Percentiles rank a stretch among this genome's conserved stretches.
phyloP scores from a whole-genome alignment of 1,284 basidiomycete genomes.

The Ceratobasidium papillatum region DNA sequence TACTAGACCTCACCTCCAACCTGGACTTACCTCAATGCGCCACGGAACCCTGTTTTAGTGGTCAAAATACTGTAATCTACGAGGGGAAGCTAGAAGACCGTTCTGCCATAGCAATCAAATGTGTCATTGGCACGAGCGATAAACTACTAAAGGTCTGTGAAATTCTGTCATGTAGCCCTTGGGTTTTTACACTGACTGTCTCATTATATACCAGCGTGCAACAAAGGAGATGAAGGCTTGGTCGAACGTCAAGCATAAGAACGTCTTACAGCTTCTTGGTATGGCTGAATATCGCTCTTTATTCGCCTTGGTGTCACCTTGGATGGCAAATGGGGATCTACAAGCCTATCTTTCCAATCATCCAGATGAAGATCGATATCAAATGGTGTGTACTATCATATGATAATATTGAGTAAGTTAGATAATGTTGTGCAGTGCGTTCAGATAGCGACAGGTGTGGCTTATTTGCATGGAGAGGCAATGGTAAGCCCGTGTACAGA shows the following conservation, averaged over 20 bases:
- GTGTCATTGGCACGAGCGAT: neutral
- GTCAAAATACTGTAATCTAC: neutral
- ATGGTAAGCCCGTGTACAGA: neutral
- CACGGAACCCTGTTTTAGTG: neutral
- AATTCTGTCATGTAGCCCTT: neutral
- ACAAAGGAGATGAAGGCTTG: neutral
- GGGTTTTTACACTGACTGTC: neutral
- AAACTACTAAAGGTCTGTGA: neutral
- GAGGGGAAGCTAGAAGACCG: neutral
- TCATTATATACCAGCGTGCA: neutral
- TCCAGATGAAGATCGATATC: neutral
- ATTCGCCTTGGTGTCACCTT: neutral
- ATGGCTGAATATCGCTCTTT: neutral
- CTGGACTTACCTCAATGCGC: neutral
- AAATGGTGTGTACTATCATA: neutral
- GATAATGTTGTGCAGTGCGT: neutral
- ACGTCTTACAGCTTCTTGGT: neutral
- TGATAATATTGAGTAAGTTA: no score
- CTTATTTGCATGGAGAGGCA: neutral
- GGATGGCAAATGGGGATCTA: neutral
- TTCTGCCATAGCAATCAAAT: slow-evolving; percentile 3
- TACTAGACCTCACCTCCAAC: neutral
- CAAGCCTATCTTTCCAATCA: neutral
- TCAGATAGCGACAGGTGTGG: neutral
- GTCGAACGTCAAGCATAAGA: neutral